Evolutionary conservation across 1,284 basidiomycete species (phyloP).

Genomic region (Limonomyces culmigenus): DNA sequence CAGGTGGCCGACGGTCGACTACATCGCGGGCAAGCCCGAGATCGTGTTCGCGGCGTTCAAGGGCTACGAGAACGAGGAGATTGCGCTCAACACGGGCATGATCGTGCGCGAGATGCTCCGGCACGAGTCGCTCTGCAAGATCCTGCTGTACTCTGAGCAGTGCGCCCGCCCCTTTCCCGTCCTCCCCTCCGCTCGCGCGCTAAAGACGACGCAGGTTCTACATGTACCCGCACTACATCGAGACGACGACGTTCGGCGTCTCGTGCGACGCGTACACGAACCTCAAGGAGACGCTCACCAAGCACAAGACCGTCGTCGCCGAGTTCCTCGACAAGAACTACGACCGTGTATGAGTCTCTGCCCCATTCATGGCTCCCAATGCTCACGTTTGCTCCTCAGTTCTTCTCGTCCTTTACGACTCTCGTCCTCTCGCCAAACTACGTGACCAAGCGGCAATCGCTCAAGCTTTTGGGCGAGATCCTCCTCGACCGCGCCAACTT

Average conservation of each 20-base stretch:
- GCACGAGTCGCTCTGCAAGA: conserved; percentile 83
- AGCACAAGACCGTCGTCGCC: conserved; percentile 95
- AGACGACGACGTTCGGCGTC: conserved; percentile 94
- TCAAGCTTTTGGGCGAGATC: conserved; percentile 97
- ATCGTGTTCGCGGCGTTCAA: conserved; percentile 80
- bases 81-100: conserved; percentile 97
- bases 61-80: conserved; percentile 88
- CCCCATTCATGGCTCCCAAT: conserved; percentile 1
- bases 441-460: conserved; percentile 97
- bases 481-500: conserved; percentile 95
- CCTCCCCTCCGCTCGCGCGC: no score
- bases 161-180: conserved; percentile 22
- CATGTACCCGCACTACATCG: conserved; percentile 92
- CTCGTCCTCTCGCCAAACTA: conserved; percentile 92
- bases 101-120: conserved; percentile 94
- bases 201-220: conserved; percentile 62
- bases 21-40: conserved; percentile 71
- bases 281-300: conserved; percentile 89
- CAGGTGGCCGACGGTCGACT: conserved; percentile 75
- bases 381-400: conserved; percentile 28
- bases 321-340: conserved; percentile 94
- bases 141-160: conserved; percentile 87
- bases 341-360: conserved; percentile 50
- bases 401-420: conserved; percentile 89
- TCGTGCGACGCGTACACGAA: conserved; percentile 97